Evolutionary conservation across 306 rosid species (phyloP).

Genomic region (Alnus glutinosa): DNA sequence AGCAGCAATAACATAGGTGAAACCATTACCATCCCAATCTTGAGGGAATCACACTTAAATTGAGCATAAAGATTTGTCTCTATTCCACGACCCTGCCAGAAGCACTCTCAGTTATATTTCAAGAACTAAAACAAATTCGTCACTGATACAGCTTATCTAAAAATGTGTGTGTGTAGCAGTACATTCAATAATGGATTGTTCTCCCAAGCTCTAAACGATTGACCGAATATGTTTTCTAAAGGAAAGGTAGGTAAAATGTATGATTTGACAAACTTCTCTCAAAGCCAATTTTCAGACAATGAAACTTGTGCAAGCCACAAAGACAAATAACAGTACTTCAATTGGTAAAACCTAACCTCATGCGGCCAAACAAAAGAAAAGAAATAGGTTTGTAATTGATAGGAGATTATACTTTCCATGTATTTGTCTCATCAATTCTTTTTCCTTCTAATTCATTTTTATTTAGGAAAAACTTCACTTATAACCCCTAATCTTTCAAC

Average conservation of each 20-base stretch:
- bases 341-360: neutral
- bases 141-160: neutral
- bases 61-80: slow-evolving; percentile 95
- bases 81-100: slow-evolving; percentile 89
- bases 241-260: neutral
- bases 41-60: slow-evolving; percentile 87
- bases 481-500: no score
- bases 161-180: neutral
- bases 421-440: neutral
- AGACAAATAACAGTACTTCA: neutral
- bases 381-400: neutral
- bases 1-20: neutral
- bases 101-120: slow-evolving; percentile 15
- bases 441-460: neutral
- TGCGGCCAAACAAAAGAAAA: neutral
- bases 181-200: neutral
- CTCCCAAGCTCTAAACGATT: neutral
- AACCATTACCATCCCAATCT: slow-evolving; percentile 86
- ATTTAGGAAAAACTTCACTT: no score
- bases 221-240: neutral
- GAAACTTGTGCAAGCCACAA: neutral
- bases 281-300: neutral
- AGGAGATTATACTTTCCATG: neutral
- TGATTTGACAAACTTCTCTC: neutral
- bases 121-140: neutral